Evolutionary conservation across 495 filamentous ascomycete species (phyloP), one percentile per base, ranked within the genome.

Genomic region (Talaromyces proteolyticus): DNA sequence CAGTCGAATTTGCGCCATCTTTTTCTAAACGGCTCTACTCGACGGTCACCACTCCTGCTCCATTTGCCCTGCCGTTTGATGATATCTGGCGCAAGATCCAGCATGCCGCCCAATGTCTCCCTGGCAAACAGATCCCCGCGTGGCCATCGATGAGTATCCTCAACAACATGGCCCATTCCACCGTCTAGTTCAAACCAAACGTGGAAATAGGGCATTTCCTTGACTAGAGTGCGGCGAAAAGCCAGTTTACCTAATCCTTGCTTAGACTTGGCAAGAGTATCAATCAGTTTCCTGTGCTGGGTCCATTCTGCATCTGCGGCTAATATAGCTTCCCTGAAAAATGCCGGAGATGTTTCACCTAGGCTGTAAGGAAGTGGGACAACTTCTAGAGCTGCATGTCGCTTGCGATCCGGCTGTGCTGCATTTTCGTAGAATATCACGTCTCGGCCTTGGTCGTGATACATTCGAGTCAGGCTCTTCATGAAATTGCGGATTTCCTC

Each of bases 191-290:
- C 79, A 61, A 97, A 96, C 91, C 91, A 98, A 14, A 90, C 91
- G 56, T 98, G 93, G 66, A 98, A 97, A 63, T 98, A 98, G 20
- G 93, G 93, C 91, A 95, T 95, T 70, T 98, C 93, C 72, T 95
- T 96, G 20, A 85, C 89, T 25, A 98, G 67, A 2, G 79, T 84
- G 42, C 83, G 75, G 3, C 93, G 79, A 67, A 98, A 97, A 40
- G 93, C 91, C 50, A 73, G 61, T 62, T 88, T 86, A 0, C 94
- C 94, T 29, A 88, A 58, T 1, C 89, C 84, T 44, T 82, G 76
- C 51, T 74, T 79, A 4, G 86, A 76, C 59, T 82, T 81, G 40
- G 78, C 74, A 11, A 87, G 80, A 0, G 93, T 97, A 61, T 96
- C 91, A 45, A 97, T 94, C 52, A 97, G 69, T 62, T 94, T 93